Percentiles rank a stretch among this genome's conserved stretches.
Conservation (phyloP, 2,329 filamentous ascomycete genomes). For the Coniochaeta sp. region DNA sequence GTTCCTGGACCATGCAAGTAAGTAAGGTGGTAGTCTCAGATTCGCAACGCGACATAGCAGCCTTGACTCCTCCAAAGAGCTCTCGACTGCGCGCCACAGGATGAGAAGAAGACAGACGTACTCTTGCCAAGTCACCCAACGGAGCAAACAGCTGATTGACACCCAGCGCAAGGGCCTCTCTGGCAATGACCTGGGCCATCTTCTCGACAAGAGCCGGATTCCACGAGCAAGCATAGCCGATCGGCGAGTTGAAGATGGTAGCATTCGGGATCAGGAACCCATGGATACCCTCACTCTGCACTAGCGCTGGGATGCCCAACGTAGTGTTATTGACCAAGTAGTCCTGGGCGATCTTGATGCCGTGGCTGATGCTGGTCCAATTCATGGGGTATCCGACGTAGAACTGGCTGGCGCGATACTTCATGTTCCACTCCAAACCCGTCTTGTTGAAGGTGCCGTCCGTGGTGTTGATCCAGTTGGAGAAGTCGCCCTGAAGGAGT, state of each 20-base stretch:
- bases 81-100: too few species aligned
- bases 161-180: conserved; percentile 58
- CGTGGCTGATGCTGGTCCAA: conserved; percentile 46
- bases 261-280: conserved; percentile 64
- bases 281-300: conserved; percentile 69
- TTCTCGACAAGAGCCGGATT: conserved; percentile 56
- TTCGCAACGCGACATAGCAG: too few species aligned
- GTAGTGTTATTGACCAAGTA: conserved; percentile 61
- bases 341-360: conserved; percentile 59
- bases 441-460: conserved; percentile 59
- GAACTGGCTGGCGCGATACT: conserved; percentile 57
- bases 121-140: conserved; percentile 54
- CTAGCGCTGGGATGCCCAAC: conserved; percentile 63
- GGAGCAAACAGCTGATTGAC: conserved; percentile 69
- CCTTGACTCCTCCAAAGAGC: too few species aligned
- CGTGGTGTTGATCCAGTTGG: conserved; percentile 66
- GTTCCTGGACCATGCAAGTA: conserved; percentile 37
- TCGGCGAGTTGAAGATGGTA: conserved; percentile 73
- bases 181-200: conserved; percentile 59
- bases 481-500: conserved; percentile 61
- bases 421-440: conserved; percentile 60
- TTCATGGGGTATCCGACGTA: conserved; percentile 63
- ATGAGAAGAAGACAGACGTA: not conserved
- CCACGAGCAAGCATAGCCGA: conserved; percentile 64
- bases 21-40: too few species aligned